A percentile compares a stretch with the other conserved stretches of the same genome.
phyloP scores from a whole-genome alignment of 2,329 filamentous ascomycete genomes.

The Colletotrichum karsti region DNA sequence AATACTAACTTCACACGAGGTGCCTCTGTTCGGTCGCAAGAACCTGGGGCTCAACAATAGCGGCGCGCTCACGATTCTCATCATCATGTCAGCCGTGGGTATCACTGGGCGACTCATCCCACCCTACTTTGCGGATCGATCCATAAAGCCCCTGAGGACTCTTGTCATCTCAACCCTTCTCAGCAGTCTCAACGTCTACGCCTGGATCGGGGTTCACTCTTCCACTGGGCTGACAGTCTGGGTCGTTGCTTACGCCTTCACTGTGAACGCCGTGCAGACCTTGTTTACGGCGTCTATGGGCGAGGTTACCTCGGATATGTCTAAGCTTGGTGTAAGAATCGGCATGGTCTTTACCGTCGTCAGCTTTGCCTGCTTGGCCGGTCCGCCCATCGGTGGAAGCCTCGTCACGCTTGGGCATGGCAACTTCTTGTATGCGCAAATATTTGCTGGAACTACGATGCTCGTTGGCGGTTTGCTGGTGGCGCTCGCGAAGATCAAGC shows the following conservation, averaged over 20 bases:
- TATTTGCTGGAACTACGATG: slow-evolving; percentile 19
- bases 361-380: slow-evolving; percentile 47
- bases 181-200: slow-evolving; percentile 20
- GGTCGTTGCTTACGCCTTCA: slow-evolving; percentile 40
- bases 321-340: slow-evolving; percentile 47
- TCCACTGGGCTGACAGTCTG: slow-evolving; percentile 40
- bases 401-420: slow-evolving; percentile 43
- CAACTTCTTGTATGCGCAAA: slow-evolving; percentile 12
- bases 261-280: slow-evolving; percentile 48
- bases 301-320: slow-evolving; percentile 46
- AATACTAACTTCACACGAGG: not conserved
- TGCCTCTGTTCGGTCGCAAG: slow-evolving; percentile 9
- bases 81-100: slow-evolving; percentile 30
- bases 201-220: slow-evolving; percentile 46
- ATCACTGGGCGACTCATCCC: slow-evolving; percentile 30
- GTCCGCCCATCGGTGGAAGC: slow-evolving; percentile 50
- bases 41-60: slow-evolving; percentile 12
- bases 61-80: slow-evolving; percentile 13
- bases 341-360: slow-evolving; percentile 51
- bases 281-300: slow-evolving; percentile 48
- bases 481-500: slow-evolving; percentile 22
- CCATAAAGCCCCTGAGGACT: slow-evolving; percentile 29
- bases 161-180: slow-evolving; percentile 22
- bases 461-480: slow-evolving; percentile 17
- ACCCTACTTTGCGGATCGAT: slow-evolving; percentile 28